These are phyloP conservation scores for Dactylellina cionopaga DNA, from an alignment of 2,329 filamentous ascomycete genomes.

Conservation along the genomic window DNA sequence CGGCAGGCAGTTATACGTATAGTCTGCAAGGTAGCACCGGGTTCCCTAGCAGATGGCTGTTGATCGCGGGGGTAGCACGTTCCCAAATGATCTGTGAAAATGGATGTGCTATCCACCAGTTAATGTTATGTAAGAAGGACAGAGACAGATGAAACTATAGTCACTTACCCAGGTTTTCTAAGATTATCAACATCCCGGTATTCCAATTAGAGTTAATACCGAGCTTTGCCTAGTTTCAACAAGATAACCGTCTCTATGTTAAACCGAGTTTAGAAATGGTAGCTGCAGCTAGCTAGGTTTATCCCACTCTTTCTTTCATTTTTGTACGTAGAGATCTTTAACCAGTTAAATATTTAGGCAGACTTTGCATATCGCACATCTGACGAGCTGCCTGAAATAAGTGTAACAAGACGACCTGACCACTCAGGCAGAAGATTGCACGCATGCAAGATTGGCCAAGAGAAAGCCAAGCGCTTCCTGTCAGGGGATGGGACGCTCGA, in stretches of 20 bases:
- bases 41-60: conserved; percentile 11
- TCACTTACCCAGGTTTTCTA: conserved; percentile 35
- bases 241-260: conserved; percentile 1
- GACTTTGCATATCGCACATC: conserved; percentile 28
- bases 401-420: conserved; percentile 43
- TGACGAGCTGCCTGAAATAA: conserved; percentile 46
- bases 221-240: conserved; percentile 35
- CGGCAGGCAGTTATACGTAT: conserved; percentile 37
- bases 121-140: conserved; percentile 38
- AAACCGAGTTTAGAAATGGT: background rate
- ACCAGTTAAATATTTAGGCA: conserved; percentile 29
- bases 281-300: background rate
- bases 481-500: conserved; percentile 20
- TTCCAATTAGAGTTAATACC: conserved; percentile 17
- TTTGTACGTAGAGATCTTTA: conserved; percentile 8
- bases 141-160: conserved; percentile 1
- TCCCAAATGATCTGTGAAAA: background rate
- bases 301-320: background rate
- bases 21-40: conserved; percentile 40
- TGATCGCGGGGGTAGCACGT: conserved; percentile 11
- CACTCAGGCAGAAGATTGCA: conserved; percentile 45
- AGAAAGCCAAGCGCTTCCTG: conserved; percentile 30
- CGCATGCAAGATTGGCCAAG: conserved; percentile 35
- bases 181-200: conserved; percentile 9
- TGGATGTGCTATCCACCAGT: conserved; percentile 12